Evolutionary conservation across 2,329 filamentous ascomycete species (phyloP).

Genomic region (Alternaria atra): DNA sequence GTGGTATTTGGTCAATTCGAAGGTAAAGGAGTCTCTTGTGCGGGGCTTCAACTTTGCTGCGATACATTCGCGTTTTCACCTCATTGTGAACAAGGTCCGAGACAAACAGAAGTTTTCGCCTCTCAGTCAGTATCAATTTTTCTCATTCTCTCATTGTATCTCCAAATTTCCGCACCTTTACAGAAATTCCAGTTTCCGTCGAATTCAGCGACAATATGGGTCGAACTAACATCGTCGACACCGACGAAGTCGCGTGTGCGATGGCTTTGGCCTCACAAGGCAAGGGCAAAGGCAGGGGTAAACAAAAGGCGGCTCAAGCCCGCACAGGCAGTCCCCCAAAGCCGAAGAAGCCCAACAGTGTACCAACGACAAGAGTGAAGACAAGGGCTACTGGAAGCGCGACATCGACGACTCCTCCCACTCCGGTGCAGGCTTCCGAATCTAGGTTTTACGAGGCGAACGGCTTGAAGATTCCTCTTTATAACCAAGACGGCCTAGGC

Average conservation of each 20-base stretch:
- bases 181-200: not conserved
- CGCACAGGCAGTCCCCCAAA: not conserved
- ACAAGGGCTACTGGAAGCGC: not conserved
- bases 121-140: not conserved
- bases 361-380: not conserved
- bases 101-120: constrained; percentile 1
- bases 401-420: not conserved
- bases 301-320: not conserved
- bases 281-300: constrained; percentile 6
- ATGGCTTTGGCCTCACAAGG: constrained; percentile 1
- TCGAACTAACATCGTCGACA: constrained; percentile 13
- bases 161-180: not conserved
- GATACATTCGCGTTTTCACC: not conserved
- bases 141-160: not conserved
- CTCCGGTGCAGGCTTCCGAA: not conserved
- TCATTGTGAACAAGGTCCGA: constrained; percentile 9
- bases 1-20: not conserved
- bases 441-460: constrained; percentile 18
- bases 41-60: not conserved
- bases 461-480: constrained; percentile 22
- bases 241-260: constrained; percentile 4
- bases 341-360: not conserved
- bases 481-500: constrained; percentile 8
- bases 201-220: not conserved
- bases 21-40: not conserved